Percentiles rank a stretch among this genome's conserved stretches.
These are phyloP conservation scores for Rutstroemia sp. DNA, from an alignment of 2,329 filamentous ascomycete genomes.

Conservation along the genomic window DNA sequence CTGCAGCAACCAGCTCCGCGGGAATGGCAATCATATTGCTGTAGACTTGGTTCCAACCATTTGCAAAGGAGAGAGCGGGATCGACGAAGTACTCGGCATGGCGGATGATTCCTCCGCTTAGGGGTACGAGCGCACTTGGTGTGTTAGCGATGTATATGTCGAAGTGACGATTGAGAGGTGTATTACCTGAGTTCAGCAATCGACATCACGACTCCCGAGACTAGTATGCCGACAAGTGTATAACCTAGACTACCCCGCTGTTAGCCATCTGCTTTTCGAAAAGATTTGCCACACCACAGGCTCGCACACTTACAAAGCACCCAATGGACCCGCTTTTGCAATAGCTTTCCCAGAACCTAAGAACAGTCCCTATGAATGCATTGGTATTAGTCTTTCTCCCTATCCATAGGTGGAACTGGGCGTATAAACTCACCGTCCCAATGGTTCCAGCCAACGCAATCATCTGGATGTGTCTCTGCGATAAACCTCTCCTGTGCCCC, in stretches of 20 bases:
- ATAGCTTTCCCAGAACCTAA: constrained; percentile 41
- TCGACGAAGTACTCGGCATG: constrained; percentile 31
- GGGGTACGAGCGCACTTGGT: constrained; percentile 24
- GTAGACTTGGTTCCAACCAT: constrained; percentile 30
- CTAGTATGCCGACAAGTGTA: constrained; percentile 30
- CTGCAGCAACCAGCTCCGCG: constrained; percentile 54
- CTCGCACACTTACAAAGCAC: constrained; percentile 33
- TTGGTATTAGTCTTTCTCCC: not conserved
- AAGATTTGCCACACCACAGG: not conserved
- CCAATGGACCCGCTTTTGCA: constrained; percentile 42
- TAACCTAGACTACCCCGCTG: constrained; percentile 2
- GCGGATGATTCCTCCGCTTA: constrained; percentile 31
- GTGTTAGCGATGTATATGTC: not conserved
- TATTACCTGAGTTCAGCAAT: constrained; percentile 41
- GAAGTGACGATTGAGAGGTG: rapidly evolving
- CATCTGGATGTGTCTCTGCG: constrained; percentile 37
- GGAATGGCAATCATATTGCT: constrained; percentile 26
- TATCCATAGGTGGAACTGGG: not conserved
- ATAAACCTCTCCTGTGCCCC: constrained; percentile 22
- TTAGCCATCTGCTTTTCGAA: not conserved
- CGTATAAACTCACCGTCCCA: constrained; percentile 27
- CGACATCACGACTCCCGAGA: constrained; percentile 42
- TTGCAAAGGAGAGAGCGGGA: constrained; percentile 28
- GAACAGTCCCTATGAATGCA: constrained; percentile 12
- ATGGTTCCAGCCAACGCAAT: constrained; percentile 37